A percentile compares a stretch with the other conserved stretches of the same genome.
phyloP scores from a whole-genome alignment of 2,329 filamentous ascomycete genomes.

The Microsporum canis region DNA sequence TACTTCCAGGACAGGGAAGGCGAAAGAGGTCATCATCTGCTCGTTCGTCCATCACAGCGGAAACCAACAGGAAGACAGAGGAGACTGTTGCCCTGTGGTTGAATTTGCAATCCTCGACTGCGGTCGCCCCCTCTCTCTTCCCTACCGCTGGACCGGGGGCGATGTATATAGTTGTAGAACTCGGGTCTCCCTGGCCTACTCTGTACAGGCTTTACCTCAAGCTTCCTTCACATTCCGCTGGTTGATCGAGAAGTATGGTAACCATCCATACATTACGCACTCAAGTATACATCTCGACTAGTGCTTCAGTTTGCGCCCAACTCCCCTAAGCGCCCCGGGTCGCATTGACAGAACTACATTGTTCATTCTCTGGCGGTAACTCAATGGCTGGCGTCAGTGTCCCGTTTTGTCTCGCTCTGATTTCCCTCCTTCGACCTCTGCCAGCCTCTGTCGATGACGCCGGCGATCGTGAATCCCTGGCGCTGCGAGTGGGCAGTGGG shows the following conservation, averaged over 20 bases:
- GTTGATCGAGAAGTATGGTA: not conserved
- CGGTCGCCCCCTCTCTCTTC: not conserved
- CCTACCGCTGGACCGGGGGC: not conserved
- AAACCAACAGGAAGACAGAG: not conserved
- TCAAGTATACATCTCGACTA: not conserved
- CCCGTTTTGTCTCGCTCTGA: not conserved
- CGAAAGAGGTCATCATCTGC: not conserved
- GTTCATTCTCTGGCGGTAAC: not conserved
- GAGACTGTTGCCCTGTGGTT: not conserved
- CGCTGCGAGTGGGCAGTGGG: constrained; percentile 2
- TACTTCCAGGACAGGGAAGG: not conserved
- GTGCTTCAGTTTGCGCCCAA: not conserved
- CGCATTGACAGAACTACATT: not conserved
- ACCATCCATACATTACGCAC: not conserved
- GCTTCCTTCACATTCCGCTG: not conserved
- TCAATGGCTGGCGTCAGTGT: not conserved
- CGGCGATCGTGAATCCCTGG: constrained; percentile 1
- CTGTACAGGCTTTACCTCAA: not conserved
- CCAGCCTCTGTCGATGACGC: not conserved
- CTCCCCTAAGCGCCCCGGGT: not conserved
- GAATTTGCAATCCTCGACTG: constrained; percentile 2
- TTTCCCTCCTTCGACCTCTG: not conserved
- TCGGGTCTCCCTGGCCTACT: not conserved
- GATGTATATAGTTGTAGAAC: not conserved
- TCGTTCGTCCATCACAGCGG: not conserved